Percentiles rank a stretch among this genome's conserved stretches.
phyloP scores from a whole-genome alignment of 306 rosid species.

The Herpetospermum pedunculosum region DNA sequence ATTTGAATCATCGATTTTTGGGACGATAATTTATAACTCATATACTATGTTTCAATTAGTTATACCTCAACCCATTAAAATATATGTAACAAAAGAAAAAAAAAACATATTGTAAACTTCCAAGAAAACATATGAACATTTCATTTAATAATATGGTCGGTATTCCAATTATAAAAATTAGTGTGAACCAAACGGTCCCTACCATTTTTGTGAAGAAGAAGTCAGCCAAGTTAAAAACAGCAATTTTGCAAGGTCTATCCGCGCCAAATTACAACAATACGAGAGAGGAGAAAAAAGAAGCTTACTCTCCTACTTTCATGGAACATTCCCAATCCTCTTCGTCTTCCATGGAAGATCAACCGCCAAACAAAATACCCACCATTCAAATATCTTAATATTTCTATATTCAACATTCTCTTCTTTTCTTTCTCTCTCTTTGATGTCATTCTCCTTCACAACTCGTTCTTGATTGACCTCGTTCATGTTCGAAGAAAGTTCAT shows the following conservation, averaged over 20 bases:
- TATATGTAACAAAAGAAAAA: too few species aligned
- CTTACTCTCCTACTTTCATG: slow-evolving; percentile 11
- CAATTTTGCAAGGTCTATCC: not conserved
- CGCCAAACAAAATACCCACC: not conserved
- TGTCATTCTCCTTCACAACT: not conserved
- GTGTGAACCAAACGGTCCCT: not conserved
- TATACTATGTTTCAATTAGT: too few species aligned
- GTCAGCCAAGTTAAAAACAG: not conserved
- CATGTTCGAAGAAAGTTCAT: not conserved
- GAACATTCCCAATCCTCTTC: slow-evolving; percentile 3
- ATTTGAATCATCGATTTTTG: too few species aligned
- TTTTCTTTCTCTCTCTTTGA: not conserved
- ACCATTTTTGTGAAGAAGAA: too few species aligned
- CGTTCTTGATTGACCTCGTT: not conserved
- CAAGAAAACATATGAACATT: too few species aligned
- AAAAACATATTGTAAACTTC: too few species aligned
- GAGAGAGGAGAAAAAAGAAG: not conserved
- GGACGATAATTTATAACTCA: too few species aligned
- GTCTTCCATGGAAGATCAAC: slow-evolving; percentile 2
- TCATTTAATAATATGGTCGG: too few species aligned
- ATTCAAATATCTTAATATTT: not conserved
- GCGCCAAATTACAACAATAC: not conserved
- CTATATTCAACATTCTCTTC: not conserved
- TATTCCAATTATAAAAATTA: too few species aligned
- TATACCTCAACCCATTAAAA: too few species aligned